These are phyloP conservation scores for Magnaporthiopsis poae DNA, from an alignment of 2,329 filamentous ascomycete species.

Conservation along the genomic window DNA sequence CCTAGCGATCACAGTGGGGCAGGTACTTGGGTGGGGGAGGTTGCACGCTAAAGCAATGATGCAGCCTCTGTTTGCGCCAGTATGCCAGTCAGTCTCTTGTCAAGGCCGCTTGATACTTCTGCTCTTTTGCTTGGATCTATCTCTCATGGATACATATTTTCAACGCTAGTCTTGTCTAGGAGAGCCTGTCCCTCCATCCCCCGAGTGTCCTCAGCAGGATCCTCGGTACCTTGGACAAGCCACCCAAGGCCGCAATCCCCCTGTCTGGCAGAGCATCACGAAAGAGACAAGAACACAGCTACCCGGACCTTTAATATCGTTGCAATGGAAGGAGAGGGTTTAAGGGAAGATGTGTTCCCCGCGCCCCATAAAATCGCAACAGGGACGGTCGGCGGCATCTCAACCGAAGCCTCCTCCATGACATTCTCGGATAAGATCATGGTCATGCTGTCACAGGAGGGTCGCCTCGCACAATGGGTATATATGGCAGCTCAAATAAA, in stretches of 20 bases:
- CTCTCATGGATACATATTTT: neutral
- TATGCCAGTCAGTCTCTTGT: neutral
- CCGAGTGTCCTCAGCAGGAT: too few relatives aligned
- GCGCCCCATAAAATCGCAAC: conserved; percentile 50
- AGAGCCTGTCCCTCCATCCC: too few relatives aligned
- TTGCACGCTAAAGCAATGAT: neutral
- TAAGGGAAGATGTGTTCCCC: conserved; percentile 51
- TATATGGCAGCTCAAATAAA: conserved; percentile 18
- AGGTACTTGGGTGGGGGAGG: neutral
- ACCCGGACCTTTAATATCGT: neutral
- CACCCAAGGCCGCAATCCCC: too few relatives aligned
- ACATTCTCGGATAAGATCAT: conserved; percentile 85
- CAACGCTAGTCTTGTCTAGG: too few relatives aligned
- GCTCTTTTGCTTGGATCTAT: neutral
- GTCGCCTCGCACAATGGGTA: conserved; percentile 87
- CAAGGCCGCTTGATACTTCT: neutral
- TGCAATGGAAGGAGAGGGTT: conserved; percentile 3
- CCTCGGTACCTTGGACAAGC: too few relatives aligned
- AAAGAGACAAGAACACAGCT: neutral
- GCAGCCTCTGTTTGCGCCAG: too few relatives aligned
- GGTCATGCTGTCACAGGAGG: conserved; percentile 77
- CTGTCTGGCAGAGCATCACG: neutral
- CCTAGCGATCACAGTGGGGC: neutral
- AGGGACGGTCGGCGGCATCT: conserved; percentile 54
- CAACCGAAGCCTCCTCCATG: conserved; percentile 63